Percentiles rank a stretch among this genome's conserved stretches.
These are phyloP conservation scores for Arxiozyma bovina DNA, from an alignment of 1,139 yeast species.

Conservation along the genomic window DNA sequence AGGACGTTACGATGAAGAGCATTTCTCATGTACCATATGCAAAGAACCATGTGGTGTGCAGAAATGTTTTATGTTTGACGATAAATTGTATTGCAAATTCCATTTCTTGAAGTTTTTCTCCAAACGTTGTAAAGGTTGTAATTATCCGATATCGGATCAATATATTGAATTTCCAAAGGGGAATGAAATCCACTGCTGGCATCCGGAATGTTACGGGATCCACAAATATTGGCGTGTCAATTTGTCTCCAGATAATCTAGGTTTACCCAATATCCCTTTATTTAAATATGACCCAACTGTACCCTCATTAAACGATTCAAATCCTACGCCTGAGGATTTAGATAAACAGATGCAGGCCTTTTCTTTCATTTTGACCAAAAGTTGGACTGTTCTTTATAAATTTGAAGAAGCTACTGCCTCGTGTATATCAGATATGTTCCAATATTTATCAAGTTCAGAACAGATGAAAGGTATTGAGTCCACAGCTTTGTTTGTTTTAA, in stretches of 20 bases:
- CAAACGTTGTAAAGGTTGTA: constrained; percentile 87
- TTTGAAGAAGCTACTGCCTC: constrained; percentile 92
- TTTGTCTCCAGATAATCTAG: constrained; percentile 56
- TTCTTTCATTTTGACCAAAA: constrained; percentile 60
- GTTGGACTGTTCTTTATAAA: constrained; percentile 82
- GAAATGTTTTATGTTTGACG: constrained; percentile 86
- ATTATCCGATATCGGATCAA: constrained; percentile 83
- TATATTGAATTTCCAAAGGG: constrained; percentile 89
- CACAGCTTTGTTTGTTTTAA: constrained; percentile 65
- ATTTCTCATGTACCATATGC: constrained; percentile 87
- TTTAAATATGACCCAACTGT: constrained; percentile 22
- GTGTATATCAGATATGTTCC: constrained; percentile 86
- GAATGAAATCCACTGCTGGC: constrained; percentile 96
- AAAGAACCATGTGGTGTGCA: constrained; percentile 82
- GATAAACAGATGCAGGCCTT: constrained; percentile 47
- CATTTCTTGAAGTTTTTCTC: constrained; percentile 85
- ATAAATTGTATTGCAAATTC: constrained; percentile 77
- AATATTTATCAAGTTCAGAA: constrained; percentile 70
- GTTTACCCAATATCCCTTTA: constrained; percentile 38
- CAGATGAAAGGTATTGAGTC: constrained; percentile 62
- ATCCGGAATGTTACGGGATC: constrained; percentile 97
- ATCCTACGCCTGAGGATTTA: constrained; percentile 45
- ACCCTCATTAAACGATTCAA: constrained; percentile 11
- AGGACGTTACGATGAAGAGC: constrained; percentile 87
- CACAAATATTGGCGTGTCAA: constrained; percentile 94